Percentiles rank a stretch among this genome's conserved stretches.
Evolutionary conservation across 441 rosid species (phyloP).

Genomic region (Mallotus japonicus): DNA sequence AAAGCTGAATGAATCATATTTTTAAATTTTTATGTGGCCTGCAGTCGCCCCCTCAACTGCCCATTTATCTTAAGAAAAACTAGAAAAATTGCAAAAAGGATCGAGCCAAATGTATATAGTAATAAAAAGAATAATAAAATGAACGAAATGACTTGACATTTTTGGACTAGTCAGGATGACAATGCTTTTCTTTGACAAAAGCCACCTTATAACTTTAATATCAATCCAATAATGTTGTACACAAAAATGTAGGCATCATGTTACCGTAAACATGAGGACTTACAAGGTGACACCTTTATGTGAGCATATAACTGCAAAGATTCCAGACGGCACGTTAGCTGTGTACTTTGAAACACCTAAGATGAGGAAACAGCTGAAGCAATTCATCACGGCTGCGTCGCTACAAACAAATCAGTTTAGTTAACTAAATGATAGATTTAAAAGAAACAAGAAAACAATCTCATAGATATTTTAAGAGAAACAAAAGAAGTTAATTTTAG

Average conservation of each 20-base stretch:
- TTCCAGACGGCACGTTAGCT: slow-evolving; percentile 44
- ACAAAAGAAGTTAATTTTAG: not conserved
- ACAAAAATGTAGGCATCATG: not conserved
- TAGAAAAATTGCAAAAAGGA: not conserved
- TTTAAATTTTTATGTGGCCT: not conserved
- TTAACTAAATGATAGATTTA: not conserved
- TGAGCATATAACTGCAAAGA: not conserved
- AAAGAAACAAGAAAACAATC: not conserved
- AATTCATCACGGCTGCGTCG: slow-evolving; percentile 64
- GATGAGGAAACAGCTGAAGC: slow-evolving; percentile 66
- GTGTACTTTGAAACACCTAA: slow-evolving; percentile 85
- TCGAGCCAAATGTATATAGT: not conserved
- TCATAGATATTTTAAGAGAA: not conserved
- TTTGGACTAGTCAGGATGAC: not conserved
- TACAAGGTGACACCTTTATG: slow-evolving; percentile 13
- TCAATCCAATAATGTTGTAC: not conserved
- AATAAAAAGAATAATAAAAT: not conserved
- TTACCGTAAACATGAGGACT: not conserved
- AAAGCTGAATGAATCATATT: not conserved
- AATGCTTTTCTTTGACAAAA: too few relatives aligned
- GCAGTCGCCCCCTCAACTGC: not conserved
- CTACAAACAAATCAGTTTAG: slow-evolving; percentile 29
- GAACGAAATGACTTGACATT: not conserved
- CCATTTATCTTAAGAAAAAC: not conserved
- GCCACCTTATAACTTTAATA: not conserved